Conservation (phyloP, 2,329 filamentous ascomycete species). For the Aspergillus fischeri region DNA sequence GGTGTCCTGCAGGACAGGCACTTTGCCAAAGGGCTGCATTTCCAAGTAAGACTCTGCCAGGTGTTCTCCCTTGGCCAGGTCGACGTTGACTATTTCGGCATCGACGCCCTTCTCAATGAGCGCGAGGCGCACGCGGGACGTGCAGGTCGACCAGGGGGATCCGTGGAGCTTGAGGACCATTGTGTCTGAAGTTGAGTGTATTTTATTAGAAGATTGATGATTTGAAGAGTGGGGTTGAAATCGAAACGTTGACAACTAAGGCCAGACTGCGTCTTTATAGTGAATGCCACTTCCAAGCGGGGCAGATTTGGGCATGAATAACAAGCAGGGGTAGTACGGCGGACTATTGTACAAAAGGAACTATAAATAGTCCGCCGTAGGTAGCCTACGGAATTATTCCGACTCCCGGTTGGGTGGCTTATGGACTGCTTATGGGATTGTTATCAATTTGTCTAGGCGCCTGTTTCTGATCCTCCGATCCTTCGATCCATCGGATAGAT, state of each 20-base stretch:
- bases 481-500: too few relatives aligned
- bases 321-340: too few relatives aligned
- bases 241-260: too few relatives aligned
- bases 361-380: too few relatives aligned
- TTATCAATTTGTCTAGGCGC: too few relatives aligned
- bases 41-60: constrained; percentile 20
- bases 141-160: constrained; percentile 18
- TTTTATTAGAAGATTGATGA: background rate
- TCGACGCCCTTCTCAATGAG: constrained; percentile 29
- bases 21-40: constrained; percentile 33
- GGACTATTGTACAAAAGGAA: too few relatives aligned
- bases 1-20: constrained; percentile 33
- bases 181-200: constrained; percentile 3
- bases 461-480: too few relatives aligned
- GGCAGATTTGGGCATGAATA: background rate
- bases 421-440: too few relatives aligned
- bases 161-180: constrained; percentile 34
- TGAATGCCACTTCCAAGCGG: too few relatives aligned
- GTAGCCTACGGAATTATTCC: too few relatives aligned
- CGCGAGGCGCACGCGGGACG: constrained; percentile 21
- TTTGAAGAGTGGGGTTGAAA: background rate
- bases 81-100: constrained; percentile 22
- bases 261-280: background rate
- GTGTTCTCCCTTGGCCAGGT: constrained; percentile 25
- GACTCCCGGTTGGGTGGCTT: too few relatives aligned